Evolutionary conservation across 441 rosid species (phyloP).

Genomic region (Arabidopsis lyrata): DNA sequence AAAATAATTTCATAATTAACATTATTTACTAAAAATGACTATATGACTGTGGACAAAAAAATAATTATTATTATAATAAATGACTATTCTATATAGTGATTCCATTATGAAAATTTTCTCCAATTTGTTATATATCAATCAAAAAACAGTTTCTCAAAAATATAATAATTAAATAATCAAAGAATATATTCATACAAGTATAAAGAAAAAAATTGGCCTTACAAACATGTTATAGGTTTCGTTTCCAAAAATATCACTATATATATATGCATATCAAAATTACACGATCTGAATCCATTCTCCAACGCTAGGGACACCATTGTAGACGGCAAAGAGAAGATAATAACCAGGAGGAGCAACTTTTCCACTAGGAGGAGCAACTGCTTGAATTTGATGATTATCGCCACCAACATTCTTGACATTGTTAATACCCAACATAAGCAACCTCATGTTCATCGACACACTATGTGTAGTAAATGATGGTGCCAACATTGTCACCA

Average conservation of each 20-base stretch:
- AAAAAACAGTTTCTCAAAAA: not conserved
- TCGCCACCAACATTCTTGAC: conserved; percentile 25
- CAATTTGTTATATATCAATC: not conserved
- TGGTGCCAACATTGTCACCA: conserved; percentile 57
- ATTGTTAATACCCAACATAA: conserved; percentile 45
- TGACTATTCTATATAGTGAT: not conserved
- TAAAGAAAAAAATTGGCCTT: not conserved
- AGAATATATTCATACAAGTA: not conserved
- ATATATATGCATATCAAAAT: not conserved
- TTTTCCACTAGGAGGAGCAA: conserved; percentile 51
- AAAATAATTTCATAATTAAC: too few species aligned
- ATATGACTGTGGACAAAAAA: too few species aligned
- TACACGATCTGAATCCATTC: conserved; percentile 55
- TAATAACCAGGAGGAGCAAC: conserved; percentile 68
- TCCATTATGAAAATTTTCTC: not conserved
- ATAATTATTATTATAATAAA: too few species aligned
- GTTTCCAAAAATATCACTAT: conserved; percentile 4
- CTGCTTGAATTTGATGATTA: conserved; percentile 35
- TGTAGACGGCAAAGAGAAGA: conserved; percentile 57
- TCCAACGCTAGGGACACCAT: conserved; percentile 59
- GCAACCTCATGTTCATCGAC: conserved; percentile 64
- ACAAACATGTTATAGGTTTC: conserved; percentile 9
- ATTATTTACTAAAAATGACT: too few species aligned
- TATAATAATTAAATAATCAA: not conserved
- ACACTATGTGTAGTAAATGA: conserved; percentile 64